Evolutionary conservation across 2,329 filamentous ascomycete genomes (phyloP).

Genomic region (Alternaria conjuncta): DNA sequence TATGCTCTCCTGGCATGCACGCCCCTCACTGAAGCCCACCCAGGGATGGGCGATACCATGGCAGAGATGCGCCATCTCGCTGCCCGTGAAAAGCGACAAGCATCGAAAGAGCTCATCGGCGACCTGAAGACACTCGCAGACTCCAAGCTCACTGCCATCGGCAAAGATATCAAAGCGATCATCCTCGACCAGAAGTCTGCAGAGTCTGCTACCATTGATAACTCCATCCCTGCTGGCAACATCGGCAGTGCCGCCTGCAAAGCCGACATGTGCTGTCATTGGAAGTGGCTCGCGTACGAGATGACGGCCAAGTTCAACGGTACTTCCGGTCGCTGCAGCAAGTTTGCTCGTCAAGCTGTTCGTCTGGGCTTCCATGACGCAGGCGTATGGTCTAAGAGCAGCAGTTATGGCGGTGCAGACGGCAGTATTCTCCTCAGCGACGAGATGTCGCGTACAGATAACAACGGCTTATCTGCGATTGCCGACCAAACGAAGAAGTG

Average conservation of each 20-base stretch:
- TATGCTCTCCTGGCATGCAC: constrained; percentile 25
- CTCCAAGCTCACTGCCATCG: constrained; percentile 38
- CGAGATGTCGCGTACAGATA: constrained; percentile 36
- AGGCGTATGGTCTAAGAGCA: constrained; percentile 38
- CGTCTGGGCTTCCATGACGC: constrained; percentile 46
- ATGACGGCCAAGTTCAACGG: constrained; percentile 45
- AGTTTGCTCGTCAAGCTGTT: constrained; percentile 41
- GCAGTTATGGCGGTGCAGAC: constrained; percentile 40
- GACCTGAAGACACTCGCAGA: constrained; percentile 43
- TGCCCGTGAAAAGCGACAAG: constrained; percentile 27
- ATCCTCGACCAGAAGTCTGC: constrained; percentile 35
- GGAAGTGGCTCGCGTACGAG: constrained; percentile 45
- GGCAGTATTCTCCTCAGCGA: constrained; percentile 43
- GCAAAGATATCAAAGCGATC: constrained; percentile 45
- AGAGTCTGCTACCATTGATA: constrained; percentile 27
- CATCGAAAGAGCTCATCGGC: constrained; percentile 43
- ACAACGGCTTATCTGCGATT: constrained; percentile 37
- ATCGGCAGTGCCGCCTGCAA: constrained; percentile 43
- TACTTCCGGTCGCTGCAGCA: constrained; percentile 42
- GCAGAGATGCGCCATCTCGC: constrained; percentile 24
- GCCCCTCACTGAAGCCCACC: constrained; percentile 27
- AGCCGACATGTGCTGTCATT: constrained; percentile 44
- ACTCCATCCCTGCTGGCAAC: constrained; percentile 33
- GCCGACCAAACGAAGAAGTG: constrained; percentile 39
- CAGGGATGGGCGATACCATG: constrained; percentile 39